Conservation (phyloP, 140 eudicot species). For the Flaveria floridana region DNA sequence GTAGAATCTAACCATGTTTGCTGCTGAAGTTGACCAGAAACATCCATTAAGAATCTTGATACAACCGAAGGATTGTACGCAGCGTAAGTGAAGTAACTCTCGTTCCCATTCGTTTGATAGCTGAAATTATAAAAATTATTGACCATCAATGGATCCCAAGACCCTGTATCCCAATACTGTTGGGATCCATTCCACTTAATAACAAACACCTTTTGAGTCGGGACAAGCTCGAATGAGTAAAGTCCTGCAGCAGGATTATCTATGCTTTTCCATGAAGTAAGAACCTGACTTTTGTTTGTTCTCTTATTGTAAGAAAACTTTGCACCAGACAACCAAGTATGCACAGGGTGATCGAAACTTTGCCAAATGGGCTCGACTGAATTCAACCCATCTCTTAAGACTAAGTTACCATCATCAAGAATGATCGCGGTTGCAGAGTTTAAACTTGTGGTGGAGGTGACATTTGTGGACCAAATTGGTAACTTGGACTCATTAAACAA, state of each 20-base stretch:
- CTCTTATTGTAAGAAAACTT: conserved; percentile 44
- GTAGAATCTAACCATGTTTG: conserved; percentile 40
- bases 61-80: conserved; percentile 32
- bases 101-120: conserved; percentile 50
- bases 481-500: conserved; percentile 36
- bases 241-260: conserved; percentile 58
- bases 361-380: conserved; percentile 46
- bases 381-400: conserved; percentile 37
- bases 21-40: conserved; percentile 49
- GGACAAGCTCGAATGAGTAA: conserved; percentile 45
- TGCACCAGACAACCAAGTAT: conserved; percentile 62
- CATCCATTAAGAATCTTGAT: conserved; percentile 53
- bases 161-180: conserved; percentile 58
- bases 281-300: conserved; percentile 30
- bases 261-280: conserved; percentile 66
- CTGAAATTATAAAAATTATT: conserved; percentile 41
- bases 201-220: conserved; percentile 31
- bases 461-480: conserved; percentile 54
- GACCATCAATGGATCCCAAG: conserved; percentile 50
- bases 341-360: conserved; percentile 52
- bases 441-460: conserved; percentile 17
- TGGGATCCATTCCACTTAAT: conserved; percentile 47
- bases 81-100: conserved; percentile 55
- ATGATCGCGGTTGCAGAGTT: conserved; percentile 40
- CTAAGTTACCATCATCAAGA: conserved; percentile 61